Percentiles rank a stretch among this genome's conserved stretches.
Conservation (phyloP, 306 rosid genomes). For the Acacia acuminata region DNA sequence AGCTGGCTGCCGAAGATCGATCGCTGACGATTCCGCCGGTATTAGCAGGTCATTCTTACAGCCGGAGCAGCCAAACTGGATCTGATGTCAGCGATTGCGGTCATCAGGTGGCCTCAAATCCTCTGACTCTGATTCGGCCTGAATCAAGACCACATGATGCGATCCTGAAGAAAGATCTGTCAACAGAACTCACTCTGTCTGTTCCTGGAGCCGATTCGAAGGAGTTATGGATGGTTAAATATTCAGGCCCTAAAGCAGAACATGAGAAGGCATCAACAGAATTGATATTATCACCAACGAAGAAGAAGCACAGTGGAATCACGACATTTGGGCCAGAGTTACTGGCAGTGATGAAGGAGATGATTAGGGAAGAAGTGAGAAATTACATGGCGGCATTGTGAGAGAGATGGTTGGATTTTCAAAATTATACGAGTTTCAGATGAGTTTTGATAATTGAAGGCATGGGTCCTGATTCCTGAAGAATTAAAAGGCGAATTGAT, state of each 20-base stretch:
- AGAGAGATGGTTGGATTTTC: background rate
- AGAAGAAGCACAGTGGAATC: background rate
- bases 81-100: constrained; percentile 52
- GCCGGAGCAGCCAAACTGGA: constrained; percentile 42
- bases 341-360: constrained; percentile 42
- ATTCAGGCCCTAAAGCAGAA: background rate
- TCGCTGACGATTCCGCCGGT: constrained; percentile 1
- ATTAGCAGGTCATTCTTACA: constrained; percentile 6
- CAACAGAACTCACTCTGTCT: constrained; percentile 24
- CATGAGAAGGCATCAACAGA: background rate
- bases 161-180: background rate
- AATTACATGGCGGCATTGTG: constrained; percentile 43
- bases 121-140: background rate
- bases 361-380: constrained; percentile 54
- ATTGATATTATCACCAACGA: background rate
- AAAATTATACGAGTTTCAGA: background rate
- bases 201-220: constrained; percentile 32
- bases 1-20: background rate
- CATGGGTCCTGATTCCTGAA: background rate
- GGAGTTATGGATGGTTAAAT: constrained; percentile 1
- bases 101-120: constrained; percentile 1
- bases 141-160: constrained; percentile 7
- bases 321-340: constrained; percentile 41
- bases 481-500: background rate
- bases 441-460: background rate